These are phyloP conservation scores for Penicillium lividum DNA, from an alignment of 495 filamentous ascomycete genomes.

Conservation along the genomic window DNA sequence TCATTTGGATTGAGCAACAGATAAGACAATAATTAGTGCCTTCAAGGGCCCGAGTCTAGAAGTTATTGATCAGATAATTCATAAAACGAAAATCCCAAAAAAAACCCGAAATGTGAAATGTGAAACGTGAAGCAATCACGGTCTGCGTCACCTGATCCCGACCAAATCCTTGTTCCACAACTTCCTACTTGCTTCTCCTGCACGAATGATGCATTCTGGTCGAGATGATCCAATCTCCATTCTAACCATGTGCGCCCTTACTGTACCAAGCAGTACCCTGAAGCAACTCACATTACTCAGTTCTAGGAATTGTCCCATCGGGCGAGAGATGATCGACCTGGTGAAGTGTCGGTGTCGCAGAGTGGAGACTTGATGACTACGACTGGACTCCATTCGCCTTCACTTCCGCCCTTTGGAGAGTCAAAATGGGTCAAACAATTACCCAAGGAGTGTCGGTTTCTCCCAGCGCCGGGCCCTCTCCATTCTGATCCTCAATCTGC, in stretches of 20 bases:
- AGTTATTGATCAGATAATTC: slow-evolving; percentile 13
- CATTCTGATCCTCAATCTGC: not conserved
- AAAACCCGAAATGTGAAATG: no score
- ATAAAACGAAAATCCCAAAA: slow-evolving; percentile 1
- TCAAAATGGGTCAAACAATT: slow-evolving; percentile 7
- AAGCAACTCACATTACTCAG: not conserved
- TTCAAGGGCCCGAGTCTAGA: not conserved
- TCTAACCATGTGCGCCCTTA: slow-evolving; percentile 23
- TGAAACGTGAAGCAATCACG: slow-evolving; percentile 10
- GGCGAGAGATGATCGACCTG: slow-evolving; percentile 15
- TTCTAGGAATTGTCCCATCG: not conserved
- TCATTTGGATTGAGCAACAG: slow-evolving; percentile 12
- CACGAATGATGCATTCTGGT: slow-evolving; percentile 10
- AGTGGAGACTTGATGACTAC: slow-evolving; percentile 24
- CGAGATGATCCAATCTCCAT: slow-evolving; percentile 18
- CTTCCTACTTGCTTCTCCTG: slow-evolving; percentile 6
- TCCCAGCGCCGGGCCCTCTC: slow-evolving; percentile 8
- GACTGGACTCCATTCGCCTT: slow-evolving; percentile 20
- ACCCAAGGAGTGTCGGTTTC: slow-evolving; percentile 4
- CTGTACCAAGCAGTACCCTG: slow-evolving; percentile 2
- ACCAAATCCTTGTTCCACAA: slow-evolving; percentile 16
- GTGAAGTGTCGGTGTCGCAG: slow-evolving; percentile 34
- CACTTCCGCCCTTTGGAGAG: slow-evolving; percentile 9
- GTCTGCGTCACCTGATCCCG: slow-evolving; percentile 23
- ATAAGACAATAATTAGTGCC: slow-evolving; percentile 2